These are phyloP conservation scores for Cyanophora paradoxa DNA, from an alignment of 78 protist genomes.

Conservation along the genomic window DNA sequence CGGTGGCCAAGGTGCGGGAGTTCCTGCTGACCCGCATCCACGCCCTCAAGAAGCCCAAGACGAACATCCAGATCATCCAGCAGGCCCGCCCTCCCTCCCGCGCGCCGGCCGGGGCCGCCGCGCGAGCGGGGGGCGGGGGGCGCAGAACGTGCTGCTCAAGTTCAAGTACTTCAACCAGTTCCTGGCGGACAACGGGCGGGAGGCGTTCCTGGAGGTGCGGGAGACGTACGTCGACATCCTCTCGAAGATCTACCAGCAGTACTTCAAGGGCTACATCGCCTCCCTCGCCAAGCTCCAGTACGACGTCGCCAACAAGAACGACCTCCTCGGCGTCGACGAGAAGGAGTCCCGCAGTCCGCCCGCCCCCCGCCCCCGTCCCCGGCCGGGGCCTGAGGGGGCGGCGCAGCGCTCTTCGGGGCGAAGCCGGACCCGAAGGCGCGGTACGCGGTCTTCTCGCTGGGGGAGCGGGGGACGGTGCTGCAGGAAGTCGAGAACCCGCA, in stretches of 20 bases:
- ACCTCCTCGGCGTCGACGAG: slow-evolving; percentile 26
- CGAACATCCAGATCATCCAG: slow-evolving; percentile 20
- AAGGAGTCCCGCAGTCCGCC: not conserved
- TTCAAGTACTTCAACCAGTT: not conserved
- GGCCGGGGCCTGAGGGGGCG: too few species aligned
- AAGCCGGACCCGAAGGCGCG: not conserved
- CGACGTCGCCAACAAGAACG: not conserved
- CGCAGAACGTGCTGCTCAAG: slow-evolving; percentile 21
- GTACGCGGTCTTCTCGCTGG: slow-evolving; percentile 4
- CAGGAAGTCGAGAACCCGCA: not conserved
- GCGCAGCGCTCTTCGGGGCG: not conserved
- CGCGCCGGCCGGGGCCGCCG: too few species aligned
- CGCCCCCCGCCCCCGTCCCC: not conserved
- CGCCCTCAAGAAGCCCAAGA: not conserved
- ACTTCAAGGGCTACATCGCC: not conserved
- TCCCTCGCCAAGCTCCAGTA: not conserved
- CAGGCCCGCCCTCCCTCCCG: too few species aligned
- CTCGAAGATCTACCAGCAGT: not conserved
- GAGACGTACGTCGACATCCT: slow-evolving; percentile 2
- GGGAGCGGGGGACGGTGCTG: not conserved
- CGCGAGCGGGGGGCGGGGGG: too few species aligned
- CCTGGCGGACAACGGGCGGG: not conserved
- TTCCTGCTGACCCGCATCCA: slow-evolving; percentile 1
- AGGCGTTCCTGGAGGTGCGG: not conserved
- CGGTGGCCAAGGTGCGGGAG: slow-evolving; percentile 10